Evolutionary conservation across 169 alveolate genomes (phyloP).

Genomic region (Miamiensis avidus): DNA sequence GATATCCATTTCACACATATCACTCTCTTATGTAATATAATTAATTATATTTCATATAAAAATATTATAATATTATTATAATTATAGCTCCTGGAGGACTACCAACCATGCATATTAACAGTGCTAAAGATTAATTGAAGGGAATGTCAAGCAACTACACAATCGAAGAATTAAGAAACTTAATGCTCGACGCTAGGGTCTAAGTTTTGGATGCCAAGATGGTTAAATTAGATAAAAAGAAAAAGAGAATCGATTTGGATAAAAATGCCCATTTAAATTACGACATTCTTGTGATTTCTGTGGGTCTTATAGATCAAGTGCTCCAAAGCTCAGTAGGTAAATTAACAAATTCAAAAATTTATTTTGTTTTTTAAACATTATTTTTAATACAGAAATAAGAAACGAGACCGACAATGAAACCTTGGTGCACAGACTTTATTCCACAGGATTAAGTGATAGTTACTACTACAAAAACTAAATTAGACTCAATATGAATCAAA

Average conservation of each 20-base stretch:
- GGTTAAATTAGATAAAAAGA: constrained; percentile 77
- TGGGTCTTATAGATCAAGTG: constrained; percentile 54
- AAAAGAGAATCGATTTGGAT: constrained; percentile 58
- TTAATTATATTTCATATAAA: too few species aligned
- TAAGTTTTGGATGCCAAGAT: constrained; percentile 85
- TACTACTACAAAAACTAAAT: constrained; percentile 45
- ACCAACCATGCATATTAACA: constrained; percentile 77
- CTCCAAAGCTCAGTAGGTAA: constrained; percentile 38
- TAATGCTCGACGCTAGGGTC: constrained; percentile 86
- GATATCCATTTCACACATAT: constrained; percentile 82
- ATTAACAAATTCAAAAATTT: too few species aligned
- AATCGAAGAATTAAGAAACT: constrained; percentile 74
- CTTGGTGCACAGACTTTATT: constrained; percentile 15
- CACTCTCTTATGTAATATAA: too few species aligned
- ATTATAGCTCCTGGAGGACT: constrained; percentile 93
- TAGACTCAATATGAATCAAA: background rate
- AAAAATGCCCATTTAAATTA: constrained; percentile 42
- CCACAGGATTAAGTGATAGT: constrained; percentile 47
- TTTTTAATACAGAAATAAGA: background rate
- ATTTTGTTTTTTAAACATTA: too few species aligned
- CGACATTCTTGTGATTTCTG: constrained; percentile 52
- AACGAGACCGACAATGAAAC: background rate
- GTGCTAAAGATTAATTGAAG: constrained; percentile 67
- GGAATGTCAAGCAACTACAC: constrained; percentile 75
- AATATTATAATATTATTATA: too few species aligned